Conservation (phyloP, 2,329 filamentous ascomycete genomes). For the Aspergillus awamori region DNA sequence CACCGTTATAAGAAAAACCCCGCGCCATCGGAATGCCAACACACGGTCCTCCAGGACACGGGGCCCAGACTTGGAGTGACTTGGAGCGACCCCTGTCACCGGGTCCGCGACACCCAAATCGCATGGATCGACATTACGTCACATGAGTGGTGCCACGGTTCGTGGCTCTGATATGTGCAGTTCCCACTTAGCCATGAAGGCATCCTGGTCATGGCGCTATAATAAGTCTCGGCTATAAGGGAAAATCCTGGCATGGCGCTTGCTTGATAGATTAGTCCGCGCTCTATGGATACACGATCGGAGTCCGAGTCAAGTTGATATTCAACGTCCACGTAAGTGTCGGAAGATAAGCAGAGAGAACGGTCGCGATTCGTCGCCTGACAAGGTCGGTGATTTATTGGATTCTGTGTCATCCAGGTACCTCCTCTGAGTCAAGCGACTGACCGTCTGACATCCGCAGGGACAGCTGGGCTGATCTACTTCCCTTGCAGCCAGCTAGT, state of each 20-base stretch:
- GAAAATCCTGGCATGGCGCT: neutral
- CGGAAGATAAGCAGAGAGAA: neutral
- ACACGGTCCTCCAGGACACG: neutral
- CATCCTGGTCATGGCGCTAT: neutral
- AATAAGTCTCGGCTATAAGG: neutral
- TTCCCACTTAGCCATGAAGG: neutral
- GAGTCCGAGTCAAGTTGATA: neutral
- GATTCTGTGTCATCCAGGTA: neutral
- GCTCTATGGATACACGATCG: neutral
- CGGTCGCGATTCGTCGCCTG: neutral
- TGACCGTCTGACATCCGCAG: neutral
- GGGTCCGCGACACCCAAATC: neutral
- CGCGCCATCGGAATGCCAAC: neutral
- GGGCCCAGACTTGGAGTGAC: neutral
- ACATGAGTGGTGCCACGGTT: constrained; percentile 1
- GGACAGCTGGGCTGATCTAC: neutral
- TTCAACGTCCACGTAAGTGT: neutral
- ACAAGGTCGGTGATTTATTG: neutral
- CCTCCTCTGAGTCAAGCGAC: neutral
- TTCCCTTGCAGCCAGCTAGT: neutral
- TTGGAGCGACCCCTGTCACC: neutral
- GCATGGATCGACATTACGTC: constrained; percentile 2
- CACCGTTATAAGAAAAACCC: neutral
- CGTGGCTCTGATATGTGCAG: neutral
- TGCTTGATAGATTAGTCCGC: neutral